Base-by-base conservation (phyloP, 495 filamentous ascomycete species). In the Acidiella bohemica region DNA sequence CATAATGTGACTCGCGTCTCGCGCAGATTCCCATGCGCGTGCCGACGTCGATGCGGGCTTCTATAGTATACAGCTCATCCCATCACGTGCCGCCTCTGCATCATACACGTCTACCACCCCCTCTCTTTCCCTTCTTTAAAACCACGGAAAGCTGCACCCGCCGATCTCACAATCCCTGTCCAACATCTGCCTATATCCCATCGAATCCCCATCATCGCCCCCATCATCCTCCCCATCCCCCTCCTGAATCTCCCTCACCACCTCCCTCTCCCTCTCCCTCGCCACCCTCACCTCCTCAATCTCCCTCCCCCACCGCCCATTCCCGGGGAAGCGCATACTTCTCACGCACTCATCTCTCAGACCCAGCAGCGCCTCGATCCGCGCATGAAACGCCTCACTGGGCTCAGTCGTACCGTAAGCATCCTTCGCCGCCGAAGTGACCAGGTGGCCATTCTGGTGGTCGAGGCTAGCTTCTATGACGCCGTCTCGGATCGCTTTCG, bases 321-420 rank as follows among this genome's bases (percentile, higher is more conserved):
- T 95, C 88, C 95, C 94, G 7, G 90, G 90, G 67, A 94, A 97
- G 12, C 92, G 72, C 90, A 97, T 97, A 17, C 90, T 88, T 81
- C 92, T 95, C 33, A 97, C 86, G 62, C 87, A 93, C 64, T 97
- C 90, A 53, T 97, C 92, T 50, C 95, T 88, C 42, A 97, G 68
- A 44, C 75, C 72, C 53, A 97, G 67, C 57, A 88, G 93, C 23
- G 90, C 92, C 51, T 74, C 65, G 49, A 97, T 96, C 46, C 90
- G 83, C 54, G 90, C 86, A 55, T 97, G 90, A 72, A 97, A 97
- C 11, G 81, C 84, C 62, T 97, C 90, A 33, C 82, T 84, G 4
- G 90, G 90, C 61, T 96, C 92, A 40, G 87, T 70, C 18, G 92
- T 97, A 37, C 87, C 82, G 58, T 97, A 97, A 18, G 95, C 81